phyloP scores from a whole-genome alignment of 441 rosid genomes.

The Omphalea diandra region DNA sequence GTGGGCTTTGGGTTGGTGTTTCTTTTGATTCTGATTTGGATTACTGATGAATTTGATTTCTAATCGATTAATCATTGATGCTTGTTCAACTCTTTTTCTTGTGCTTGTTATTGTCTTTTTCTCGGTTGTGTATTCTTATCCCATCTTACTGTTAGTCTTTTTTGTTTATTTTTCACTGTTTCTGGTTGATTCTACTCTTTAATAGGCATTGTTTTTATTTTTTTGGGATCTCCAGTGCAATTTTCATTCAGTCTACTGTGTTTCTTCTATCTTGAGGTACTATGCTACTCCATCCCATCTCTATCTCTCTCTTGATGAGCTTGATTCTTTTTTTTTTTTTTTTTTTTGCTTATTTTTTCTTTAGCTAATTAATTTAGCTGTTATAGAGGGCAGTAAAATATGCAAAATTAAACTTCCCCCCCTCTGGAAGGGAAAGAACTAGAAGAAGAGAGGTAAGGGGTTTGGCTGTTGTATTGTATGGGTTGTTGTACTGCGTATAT shows the following conservation, averaged over 20 bases:
- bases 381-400: too few relatives aligned
- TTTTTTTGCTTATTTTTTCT: too few relatives aligned
- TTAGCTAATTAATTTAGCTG: too few relatives aligned
- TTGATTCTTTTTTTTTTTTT: background rate
- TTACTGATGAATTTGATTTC: conserved; percentile 7
- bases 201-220: conserved; percentile 16
- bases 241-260: conserved; percentile 9
- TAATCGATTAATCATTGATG: background rate
- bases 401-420: too few relatives aligned
- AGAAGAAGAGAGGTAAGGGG: too few relatives aligned
- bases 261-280: conserved; percentile 19
- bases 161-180: background rate
- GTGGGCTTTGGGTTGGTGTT: background rate
- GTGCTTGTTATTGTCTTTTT: background rate
- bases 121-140: conserved; percentile 5
- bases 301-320: background rate
- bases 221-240: background rate
- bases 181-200: conserved; percentile 10
- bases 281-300: background rate
- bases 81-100: conserved; percentile 2
- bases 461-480: background rate
- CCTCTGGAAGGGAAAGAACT: too few relatives aligned
- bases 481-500: background rate
- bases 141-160: background rate
- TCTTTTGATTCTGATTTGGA: background rate